Conservation (phyloP, 1,284 basidiomycete species). For the Pseudozyma sp. region DNA sequence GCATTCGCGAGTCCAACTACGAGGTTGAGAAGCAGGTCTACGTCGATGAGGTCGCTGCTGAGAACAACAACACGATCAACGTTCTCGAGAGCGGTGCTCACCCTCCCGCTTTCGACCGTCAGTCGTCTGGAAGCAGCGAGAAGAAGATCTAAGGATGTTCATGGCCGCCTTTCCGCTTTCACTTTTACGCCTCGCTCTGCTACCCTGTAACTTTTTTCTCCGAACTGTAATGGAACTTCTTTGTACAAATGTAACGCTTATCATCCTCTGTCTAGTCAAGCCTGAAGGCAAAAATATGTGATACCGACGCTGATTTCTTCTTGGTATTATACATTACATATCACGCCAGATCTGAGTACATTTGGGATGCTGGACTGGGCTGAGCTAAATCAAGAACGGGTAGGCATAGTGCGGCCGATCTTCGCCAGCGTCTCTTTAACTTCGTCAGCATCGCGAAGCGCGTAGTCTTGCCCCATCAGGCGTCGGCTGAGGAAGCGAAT, state of each 20-base stretch:
- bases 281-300: too few relatives aligned
- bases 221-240: too few relatives aligned
- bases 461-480: constrained; percentile 33
- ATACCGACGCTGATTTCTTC: too few relatives aligned
- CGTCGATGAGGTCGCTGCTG: constrained; percentile 27
- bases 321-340: too few relatives aligned
- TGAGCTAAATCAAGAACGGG: constrained; percentile 6
- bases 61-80: constrained; percentile 22
- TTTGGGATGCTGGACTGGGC: too few relatives aligned
- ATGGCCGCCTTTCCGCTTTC: not conserved
- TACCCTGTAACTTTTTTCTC: constrained; percentile 1
- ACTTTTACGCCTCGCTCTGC: not conserved
- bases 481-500: constrained; percentile 26
- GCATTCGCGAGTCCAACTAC: constrained; percentile 34
- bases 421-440: constrained; percentile 25
- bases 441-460: constrained; percentile 31
- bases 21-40: constrained; percentile 36
- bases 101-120: constrained; percentile 24
- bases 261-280: too few relatives aligned
- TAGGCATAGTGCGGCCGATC: constrained; percentile 12
- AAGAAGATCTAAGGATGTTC: constrained; percentile 21
- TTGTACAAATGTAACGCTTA: too few relatives aligned
- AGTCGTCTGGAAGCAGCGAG: constrained; percentile 33
- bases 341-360: too few relatives aligned
- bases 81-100: constrained; percentile 17